Conservation (phyloP, 352 stramenopile species). For the Globisporangium nodosum region DNA sequence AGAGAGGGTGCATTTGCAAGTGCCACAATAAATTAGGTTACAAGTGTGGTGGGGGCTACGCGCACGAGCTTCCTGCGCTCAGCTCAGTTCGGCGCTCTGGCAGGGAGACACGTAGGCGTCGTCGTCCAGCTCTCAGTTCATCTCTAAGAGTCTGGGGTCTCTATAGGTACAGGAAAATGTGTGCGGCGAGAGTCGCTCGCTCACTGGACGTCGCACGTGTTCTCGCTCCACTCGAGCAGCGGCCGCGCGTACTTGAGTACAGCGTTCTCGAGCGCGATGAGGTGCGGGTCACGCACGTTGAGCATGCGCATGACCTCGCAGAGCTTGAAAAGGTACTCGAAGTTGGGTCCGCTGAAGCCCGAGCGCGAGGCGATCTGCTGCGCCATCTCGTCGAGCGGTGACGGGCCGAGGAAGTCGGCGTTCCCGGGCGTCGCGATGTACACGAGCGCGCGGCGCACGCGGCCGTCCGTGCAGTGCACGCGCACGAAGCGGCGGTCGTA, state of each 20-base stretch:
- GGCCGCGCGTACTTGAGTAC: conserved; percentile 39
- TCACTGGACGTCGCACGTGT: conserved; percentile 3
- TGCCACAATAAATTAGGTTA: no score
- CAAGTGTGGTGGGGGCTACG: no score
- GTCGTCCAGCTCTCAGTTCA: no score
- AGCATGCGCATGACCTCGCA: conserved; percentile 76
- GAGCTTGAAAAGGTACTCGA: conserved; percentile 82
- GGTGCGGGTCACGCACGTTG: conserved; percentile 67
- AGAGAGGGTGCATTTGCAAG: no score
- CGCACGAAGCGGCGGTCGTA: conserved; percentile 78
- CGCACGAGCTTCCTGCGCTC: no score
- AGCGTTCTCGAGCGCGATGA: conserved; percentile 64
- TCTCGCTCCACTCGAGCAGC: conserved; percentile 3
- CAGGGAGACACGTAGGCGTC: no score
- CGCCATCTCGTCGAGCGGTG: conserved; percentile 66
- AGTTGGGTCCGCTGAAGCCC: conserved; percentile 77
- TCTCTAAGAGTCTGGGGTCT: no score
- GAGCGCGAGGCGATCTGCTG: conserved; percentile 66
- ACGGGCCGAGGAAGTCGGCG: conserved; percentile 75
- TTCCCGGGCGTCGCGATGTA: conserved; percentile 85
- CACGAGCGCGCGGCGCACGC: conserved; percentile 61
- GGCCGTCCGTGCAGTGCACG: conserved; percentile 69
- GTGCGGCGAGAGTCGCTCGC: no score
- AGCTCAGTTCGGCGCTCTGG: no score
- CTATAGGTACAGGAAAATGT: no score